A percentile compares a stretch with the other conserved stretches of the same genome.
These are phyloP conservation scores for Phytopythium ostracodes DNA, from an alignment of 352 stramenopile species.

Conservation along the genomic window DNA sequence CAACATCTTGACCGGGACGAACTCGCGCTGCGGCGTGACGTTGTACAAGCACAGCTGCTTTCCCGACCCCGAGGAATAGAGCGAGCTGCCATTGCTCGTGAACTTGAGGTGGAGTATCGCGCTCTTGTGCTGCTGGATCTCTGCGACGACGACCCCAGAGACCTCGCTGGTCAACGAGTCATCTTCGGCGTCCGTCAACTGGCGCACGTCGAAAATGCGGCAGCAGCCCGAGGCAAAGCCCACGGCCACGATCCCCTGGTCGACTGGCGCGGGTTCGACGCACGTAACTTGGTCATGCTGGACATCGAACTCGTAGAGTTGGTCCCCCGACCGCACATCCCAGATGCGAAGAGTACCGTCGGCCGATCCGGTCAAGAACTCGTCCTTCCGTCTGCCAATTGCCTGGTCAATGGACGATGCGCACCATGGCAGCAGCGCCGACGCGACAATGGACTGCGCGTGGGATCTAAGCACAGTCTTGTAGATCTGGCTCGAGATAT, in stretches of 20 bases:
- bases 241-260: constrained; percentile 45
- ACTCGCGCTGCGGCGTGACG: constrained; percentile 27
- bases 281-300: constrained; percentile 60
- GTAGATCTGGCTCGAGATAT: constrained; percentile 82
- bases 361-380: constrained; percentile 59
- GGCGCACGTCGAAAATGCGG: constrained; percentile 80
- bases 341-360: constrained; percentile 87
- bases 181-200: constrained; percentile 2
- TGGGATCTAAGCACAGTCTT: constrained; percentile 79
- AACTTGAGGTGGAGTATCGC: constrained; percentile 56
- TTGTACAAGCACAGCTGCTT: constrained; percentile 75
- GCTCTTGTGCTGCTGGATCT: constrained; percentile 86
- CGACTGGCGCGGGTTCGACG: constrained; percentile 37
- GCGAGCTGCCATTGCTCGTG: constrained; percentile 26
- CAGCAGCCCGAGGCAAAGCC: constrained; percentile 80
- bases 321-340: constrained; percentile 49
- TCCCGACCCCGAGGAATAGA: constrained; percentile 48
- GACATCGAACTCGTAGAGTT: constrained; percentile 85
- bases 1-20: constrained; percentile 67
- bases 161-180: not conserved
- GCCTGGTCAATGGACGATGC: constrained; percentile 6
- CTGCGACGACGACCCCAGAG: constrained; percentile 35
- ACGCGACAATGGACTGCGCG: constrained; percentile 34
- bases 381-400: constrained; percentile 12
- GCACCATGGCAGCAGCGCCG: constrained; percentile 8